Conservation (phyloP, 108 stramenopile genomes). For the Mayamaea pseudoterrestris region DNA sequence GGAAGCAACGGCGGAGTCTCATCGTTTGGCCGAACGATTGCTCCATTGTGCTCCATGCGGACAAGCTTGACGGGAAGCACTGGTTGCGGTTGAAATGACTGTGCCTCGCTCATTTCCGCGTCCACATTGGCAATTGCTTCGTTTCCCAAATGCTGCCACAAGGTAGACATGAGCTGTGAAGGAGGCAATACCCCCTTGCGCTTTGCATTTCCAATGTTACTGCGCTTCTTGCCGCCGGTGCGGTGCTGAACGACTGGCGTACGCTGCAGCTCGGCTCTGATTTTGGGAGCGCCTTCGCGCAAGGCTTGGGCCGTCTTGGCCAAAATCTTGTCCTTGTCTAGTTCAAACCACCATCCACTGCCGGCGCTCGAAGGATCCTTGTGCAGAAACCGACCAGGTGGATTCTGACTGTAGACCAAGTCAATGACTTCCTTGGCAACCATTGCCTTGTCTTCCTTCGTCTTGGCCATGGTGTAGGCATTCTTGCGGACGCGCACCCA, state of each 20-base stretch:
- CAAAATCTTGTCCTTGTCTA: slow-evolving; percentile 51
- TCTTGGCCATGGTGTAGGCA: slow-evolving; percentile 52
- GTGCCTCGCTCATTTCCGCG: neutral
- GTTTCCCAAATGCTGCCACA: too few relatives aligned
- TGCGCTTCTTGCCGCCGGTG: too few relatives aligned
- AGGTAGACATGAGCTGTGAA: too few relatives aligned
- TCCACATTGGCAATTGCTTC: too few relatives aligned
- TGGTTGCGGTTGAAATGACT: neutral
- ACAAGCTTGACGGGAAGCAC: slow-evolving; percentile 1
- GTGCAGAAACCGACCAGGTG: slow-evolving; percentile 69
- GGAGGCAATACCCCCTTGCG: too few relatives aligned
- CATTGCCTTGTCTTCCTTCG: slow-evolving; percentile 54
- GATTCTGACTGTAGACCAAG: slow-evolving; percentile 24
- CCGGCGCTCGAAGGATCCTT: slow-evolving; percentile 15
- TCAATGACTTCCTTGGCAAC: slow-evolving; percentile 53
- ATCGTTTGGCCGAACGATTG: neutral
- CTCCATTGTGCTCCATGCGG: slow-evolving; percentile 3
- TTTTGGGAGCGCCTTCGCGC: slow-evolving; percentile 73
- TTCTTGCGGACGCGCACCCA: slow-evolving; percentile 60
- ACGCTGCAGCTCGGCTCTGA: slow-evolving; percentile 50
- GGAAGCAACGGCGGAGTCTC: slow-evolving; percentile 23
- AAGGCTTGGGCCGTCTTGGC: slow-evolving; percentile 75
- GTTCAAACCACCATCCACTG: slow-evolving; percentile 55
- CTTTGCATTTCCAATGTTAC: too few relatives aligned
- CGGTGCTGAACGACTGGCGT: too few relatives aligned